A percentile compares a stretch with the other conserved stretches of the same genome.
These are phyloP conservation scores for Mortierella antarctica DNA, from an alignment of 192 early-diverging fungal genomes.

Conservation along the genomic window DNA sequence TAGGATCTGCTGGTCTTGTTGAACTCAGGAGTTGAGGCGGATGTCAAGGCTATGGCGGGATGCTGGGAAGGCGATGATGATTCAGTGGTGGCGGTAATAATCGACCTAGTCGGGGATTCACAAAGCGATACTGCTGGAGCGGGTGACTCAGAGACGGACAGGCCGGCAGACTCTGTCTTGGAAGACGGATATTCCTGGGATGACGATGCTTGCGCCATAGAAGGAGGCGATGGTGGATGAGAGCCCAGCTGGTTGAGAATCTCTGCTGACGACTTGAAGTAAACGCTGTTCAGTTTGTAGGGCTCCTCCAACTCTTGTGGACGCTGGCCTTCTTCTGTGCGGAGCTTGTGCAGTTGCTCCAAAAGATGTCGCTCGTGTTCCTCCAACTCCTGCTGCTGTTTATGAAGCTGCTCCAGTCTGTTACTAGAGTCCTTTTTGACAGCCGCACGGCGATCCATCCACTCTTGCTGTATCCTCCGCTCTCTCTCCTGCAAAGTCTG, in stretches of 20 bases:
- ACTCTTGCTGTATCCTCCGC: conserved; percentile 29
- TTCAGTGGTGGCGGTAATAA: not conserved
- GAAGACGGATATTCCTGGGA: not conserved
- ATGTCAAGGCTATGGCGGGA: not conserved
- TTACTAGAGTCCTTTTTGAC: conserved; percentile 34
- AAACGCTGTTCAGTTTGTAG: conserved; percentile 28
- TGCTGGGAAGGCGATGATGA: conserved; percentile 10
- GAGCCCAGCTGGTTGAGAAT: not conserved
- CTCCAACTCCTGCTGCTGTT: conserved; percentile 1
- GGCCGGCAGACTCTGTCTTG: conserved; percentile 6
- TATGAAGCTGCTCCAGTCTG: conserved; percentile 27
- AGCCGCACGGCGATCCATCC: conserved; percentile 37
- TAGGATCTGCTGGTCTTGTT: not conserved
- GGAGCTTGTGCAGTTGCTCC: conserved; percentile 9
- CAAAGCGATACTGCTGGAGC: not conserved
- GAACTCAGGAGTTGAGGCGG: not conserved
- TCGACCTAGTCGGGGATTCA: not conserved
- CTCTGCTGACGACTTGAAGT: conserved; percentile 30
- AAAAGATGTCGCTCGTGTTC: conserved; percentile 2
- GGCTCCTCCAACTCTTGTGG: conserved; percentile 2
- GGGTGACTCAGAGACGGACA: not conserved
- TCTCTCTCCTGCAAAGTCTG: conserved; percentile 11
- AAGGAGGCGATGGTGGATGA: not conserved
- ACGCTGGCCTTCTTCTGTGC: not conserved
- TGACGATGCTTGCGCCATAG: not conserved